A percentile compares a stretch with the other conserved stretches of the same genome.
phyloP scores from a whole-genome alignment of 2,329 filamentous ascomycete genomes.

The Venturia asperata region DNA sequence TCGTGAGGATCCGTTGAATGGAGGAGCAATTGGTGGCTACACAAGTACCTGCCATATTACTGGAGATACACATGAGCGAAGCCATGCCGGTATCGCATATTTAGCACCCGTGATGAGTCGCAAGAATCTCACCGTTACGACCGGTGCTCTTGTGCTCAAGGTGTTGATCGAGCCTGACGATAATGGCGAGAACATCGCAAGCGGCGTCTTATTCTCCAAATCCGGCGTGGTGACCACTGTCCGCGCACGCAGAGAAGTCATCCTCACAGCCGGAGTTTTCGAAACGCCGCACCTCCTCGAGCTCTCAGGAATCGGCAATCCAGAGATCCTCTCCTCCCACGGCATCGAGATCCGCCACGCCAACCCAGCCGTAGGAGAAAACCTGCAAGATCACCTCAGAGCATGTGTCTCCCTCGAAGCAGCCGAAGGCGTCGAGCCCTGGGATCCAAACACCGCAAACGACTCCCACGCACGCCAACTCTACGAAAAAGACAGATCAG shows the following conservation, averaged over 20 bases:
- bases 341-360: background rate
- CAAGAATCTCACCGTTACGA: background rate
- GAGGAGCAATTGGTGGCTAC: background rate
- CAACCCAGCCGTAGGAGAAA: constrained; percentile 9
- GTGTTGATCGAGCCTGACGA: background rate
- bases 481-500: constrained; percentile 2
- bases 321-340: background rate
- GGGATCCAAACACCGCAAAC: constrained; percentile 1
- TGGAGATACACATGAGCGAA: background rate
- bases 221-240: background rate
- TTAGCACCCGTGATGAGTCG: background rate
- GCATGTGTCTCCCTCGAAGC: background rate
- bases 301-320: constrained; percentile 16
- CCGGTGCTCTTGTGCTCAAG: background rate
- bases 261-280: constrained; percentile 10
- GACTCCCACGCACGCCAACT: constrained; percentile 4
- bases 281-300: constrained; percentile 15
- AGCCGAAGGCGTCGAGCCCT: background rate
- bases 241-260: constrained; percentile 14
- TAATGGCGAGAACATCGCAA: background rate
- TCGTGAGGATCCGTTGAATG: background rate
- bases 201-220: constrained; percentile 1
- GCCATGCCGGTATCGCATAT: constrained; percentile 1
- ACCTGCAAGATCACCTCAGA: constrained; percentile 14
- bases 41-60: background rate